phyloP scores from a whole-genome alignment of 2,329 filamentous ascomycete species.

The Aspergillaceae sp. region DNA sequence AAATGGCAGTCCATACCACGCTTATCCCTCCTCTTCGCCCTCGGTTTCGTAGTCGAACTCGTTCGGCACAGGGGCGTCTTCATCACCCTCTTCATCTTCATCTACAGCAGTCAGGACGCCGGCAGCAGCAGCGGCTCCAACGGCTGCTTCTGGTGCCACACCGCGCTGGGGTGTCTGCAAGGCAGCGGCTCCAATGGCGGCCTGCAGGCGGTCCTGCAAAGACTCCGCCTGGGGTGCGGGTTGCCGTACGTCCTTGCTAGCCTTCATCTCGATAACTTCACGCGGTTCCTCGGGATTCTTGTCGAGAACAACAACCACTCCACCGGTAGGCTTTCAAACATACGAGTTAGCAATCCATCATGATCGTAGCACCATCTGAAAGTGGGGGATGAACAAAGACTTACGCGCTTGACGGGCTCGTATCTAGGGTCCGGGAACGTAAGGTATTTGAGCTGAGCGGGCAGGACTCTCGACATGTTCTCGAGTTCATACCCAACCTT shows the following conservation, averaged over 20 bases:
- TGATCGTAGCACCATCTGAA: neutral
- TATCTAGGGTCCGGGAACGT: slow-evolving; percentile 86
- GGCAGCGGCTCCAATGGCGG: slow-evolving; percentile 26
- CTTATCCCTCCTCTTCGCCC: slow-evolving; percentile 28
- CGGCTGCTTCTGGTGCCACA: slow-evolving; percentile 13
- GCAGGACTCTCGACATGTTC: slow-evolving; percentile 93
- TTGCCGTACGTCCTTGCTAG: slow-evolving; percentile 58
- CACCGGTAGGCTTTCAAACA: slow-evolving; percentile 67
- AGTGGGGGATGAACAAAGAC: slow-evolving; percentile 17
- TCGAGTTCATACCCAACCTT: slow-evolving; percentile 93
- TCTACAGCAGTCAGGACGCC: slow-evolving; percentile 80
- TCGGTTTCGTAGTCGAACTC: slow-evolving; percentile 42
- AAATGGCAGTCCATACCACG: slow-evolving; percentile 7
- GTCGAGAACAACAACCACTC: slow-evolving; percentile 84
- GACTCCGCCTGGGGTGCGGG: slow-evolving; percentile 34
- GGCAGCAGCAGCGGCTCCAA: slow-evolving; percentile 61
- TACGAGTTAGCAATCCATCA: slow-evolving; percentile 31
- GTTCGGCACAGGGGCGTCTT: slow-evolving; percentile 40
- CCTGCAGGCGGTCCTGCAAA: slow-evolving; percentile 37
- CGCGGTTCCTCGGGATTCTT: slow-evolving; percentile 71
- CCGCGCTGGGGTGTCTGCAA: slow-evolving; percentile 26
- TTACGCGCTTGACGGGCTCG: slow-evolving; percentile 83
- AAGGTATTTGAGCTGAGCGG: slow-evolving; percentile 88
- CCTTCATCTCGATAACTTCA: slow-evolving; percentile 77
- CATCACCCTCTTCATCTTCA: slow-evolving; percentile 50